Conservation (phyloP, 2,329 filamentous ascomycete species). For the Botryotinia calthae region DNA sequence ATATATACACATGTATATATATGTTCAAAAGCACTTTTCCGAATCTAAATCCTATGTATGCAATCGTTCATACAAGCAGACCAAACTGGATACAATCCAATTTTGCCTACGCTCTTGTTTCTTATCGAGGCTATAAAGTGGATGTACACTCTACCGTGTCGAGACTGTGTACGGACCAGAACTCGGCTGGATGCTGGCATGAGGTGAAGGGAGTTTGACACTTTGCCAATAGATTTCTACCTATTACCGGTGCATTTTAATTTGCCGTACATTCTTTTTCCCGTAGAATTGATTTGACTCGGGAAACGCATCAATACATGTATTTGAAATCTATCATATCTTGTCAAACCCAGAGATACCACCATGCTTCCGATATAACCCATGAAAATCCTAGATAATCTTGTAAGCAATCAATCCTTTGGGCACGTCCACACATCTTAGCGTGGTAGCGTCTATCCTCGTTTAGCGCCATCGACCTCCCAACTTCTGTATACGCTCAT, state of each 20-base stretch:
- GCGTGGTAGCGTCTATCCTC: slow-evolving; percentile 18
- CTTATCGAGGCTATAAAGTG: slow-evolving; percentile 1
- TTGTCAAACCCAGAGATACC: not conserved
- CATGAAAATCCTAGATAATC: slow-evolving; percentile 15
- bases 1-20: not conserved
- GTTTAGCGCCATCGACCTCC: slow-evolving; percentile 20
- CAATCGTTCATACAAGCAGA: not conserved
- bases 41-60: not conserved
- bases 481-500: slow-evolving; percentile 20
- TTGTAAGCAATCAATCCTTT: slow-evolving; percentile 18
- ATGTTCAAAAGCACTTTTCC: too few species aligned
- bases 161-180: not conserved
- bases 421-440: slow-evolving; percentile 19
- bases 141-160: not conserved
- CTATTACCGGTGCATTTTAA: not conserved
- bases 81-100: not conserved
- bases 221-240: slow-evolving; percentile 7
- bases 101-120: not conserved
- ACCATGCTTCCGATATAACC: not conserved
- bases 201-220: not conserved
- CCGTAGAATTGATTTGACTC: slow-evolving; percentile 6
- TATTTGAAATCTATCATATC: slow-evolving; percentile 16
- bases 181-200: slow-evolving; percentile 6
- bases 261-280: not conserved
- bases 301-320: not conserved